Evolutionary conservation across 345 rosid genomes (phyloP).

Genomic region (Garcia nutans): DNA sequence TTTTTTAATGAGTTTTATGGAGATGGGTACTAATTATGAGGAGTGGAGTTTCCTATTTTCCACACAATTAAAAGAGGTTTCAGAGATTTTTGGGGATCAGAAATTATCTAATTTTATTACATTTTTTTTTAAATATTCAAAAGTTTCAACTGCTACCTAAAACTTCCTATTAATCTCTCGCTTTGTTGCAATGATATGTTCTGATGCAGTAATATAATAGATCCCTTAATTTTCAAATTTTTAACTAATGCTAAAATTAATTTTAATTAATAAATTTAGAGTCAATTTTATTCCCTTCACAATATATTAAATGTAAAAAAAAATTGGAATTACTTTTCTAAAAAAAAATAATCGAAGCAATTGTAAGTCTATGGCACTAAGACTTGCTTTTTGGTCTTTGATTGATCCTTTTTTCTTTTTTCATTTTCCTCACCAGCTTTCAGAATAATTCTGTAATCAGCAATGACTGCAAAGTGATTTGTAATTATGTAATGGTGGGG

Average conservation of each 20-base stretch:
- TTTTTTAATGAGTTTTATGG: neutral
- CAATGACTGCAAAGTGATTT: neutral
- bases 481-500: neutral
- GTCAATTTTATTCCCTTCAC: too few species aligned
- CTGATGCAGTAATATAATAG: too few species aligned
- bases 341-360: neutral
- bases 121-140: neutral
- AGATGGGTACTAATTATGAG: slow-evolving; percentile 20
- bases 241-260: too few species aligned
- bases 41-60: neutral
- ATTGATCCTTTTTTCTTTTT: neutral
- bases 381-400: neutral
- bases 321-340: neutral
- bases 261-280: neutral
- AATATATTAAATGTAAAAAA: too few species aligned
- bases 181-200: too few species aligned
- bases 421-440: neutral
- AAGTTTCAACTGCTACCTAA: too few species aligned
- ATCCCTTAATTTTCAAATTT: too few species aligned
- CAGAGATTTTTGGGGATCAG: slow-evolving; percentile 35
- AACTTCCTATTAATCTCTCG: neutral
- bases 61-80: slow-evolving; percentile 20
- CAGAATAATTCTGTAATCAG: neutral
- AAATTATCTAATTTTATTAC: neutral
- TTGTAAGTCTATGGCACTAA: neutral